phyloP scores from a whole-genome alignment of 2,329 filamentous ascomycete genomes.

The Herpotrichia juniperi region DNA sequence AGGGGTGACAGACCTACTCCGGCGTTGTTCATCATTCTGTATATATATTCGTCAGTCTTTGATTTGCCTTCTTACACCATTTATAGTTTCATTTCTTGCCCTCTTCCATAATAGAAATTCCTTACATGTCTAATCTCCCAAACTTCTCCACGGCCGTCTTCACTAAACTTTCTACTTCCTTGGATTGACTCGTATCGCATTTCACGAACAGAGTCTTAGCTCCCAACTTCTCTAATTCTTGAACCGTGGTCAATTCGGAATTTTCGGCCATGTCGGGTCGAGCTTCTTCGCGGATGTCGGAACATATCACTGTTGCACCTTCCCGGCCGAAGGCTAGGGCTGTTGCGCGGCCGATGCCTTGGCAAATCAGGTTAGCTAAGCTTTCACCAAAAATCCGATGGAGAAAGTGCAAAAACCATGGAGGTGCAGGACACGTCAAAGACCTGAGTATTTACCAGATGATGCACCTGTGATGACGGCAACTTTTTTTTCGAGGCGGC shows the following conservation, averaged over 20 bases:
- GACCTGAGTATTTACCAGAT: slow-evolving; percentile 9
- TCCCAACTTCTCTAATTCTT: slow-evolving; percentile 35
- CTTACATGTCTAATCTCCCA: slow-evolving; percentile 57
- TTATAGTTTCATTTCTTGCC: background rate
- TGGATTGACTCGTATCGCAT: slow-evolving; percentile 51
- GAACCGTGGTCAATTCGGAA: slow-evolving; percentile 30
- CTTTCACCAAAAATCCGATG: too few species aligned
- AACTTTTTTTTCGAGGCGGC: slow-evolving; percentile 33
- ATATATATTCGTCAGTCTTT: background rate
- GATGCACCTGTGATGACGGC: slow-evolving; percentile 44
- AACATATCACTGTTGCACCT: slow-evolving; percentile 39
- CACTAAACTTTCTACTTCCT: slow-evolving; percentile 51
- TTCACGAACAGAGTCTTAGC: slow-evolving; percentile 44
- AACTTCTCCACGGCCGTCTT: slow-evolving; percentile 49
- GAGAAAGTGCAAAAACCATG: too few species aligned
- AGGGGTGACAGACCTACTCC: too few species aligned
- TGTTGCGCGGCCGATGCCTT: slow-evolving; percentile 41
- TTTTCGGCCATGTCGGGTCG: slow-evolving; percentile 19
- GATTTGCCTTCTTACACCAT: background rate
- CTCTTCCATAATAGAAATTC: slow-evolving; percentile 1
- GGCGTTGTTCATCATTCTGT: slow-evolving; percentile 49
- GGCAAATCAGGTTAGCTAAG: background rate
- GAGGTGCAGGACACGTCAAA: too few species aligned
- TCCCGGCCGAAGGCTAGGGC: slow-evolving; percentile 37
- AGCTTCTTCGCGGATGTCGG: slow-evolving; percentile 32